phyloP scores from a whole-genome alignment of 1,139 yeast species.

The Yamadazyma triangularis region DNA sequence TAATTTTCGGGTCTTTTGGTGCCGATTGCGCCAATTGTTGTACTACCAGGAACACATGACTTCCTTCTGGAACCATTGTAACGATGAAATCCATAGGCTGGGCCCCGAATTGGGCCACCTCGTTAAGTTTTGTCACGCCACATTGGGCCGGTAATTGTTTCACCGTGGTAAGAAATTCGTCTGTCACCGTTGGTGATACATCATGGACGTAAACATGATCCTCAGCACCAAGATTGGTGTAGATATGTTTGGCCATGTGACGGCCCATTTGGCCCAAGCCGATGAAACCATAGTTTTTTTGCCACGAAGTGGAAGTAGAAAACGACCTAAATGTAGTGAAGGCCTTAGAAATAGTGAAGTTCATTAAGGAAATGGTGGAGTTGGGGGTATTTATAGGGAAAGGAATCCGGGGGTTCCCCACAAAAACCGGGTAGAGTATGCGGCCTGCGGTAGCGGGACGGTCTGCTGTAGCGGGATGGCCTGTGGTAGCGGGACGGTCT shows the following conservation, averaged over 20 bases:
- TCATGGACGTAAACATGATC: constrained; percentile 47
- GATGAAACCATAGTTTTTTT: constrained; percentile 50
- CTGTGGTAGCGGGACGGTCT: too few species aligned
- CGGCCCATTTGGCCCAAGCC: constrained; percentile 62
- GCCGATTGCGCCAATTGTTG: constrained; percentile 32
- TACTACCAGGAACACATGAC: constrained; percentile 45
- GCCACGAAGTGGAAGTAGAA: too few species aligned
- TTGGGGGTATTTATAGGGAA: too few species aligned
- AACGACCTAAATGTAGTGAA: too few species aligned
- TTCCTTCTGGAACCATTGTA: constrained; percentile 60
- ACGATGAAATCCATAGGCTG: constrained; percentile 38
- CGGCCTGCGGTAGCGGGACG: too few species aligned
- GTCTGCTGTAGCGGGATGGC: too few species aligned
- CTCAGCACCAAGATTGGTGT: constrained; percentile 32
- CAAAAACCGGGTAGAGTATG: too few species aligned
- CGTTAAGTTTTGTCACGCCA: constrained; percentile 17
- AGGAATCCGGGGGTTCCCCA: too few species aligned
- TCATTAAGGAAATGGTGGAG: too few species aligned
- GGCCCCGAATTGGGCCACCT: constrained; percentile 30
- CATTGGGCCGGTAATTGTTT: constrained; percentile 20
- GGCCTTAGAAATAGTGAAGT: too few species aligned
- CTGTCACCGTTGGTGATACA: constrained; percentile 28
- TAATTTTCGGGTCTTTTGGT: constrained; percentile 21
- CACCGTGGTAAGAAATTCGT: constrained; percentile 22
- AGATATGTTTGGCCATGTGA: constrained; percentile 55